A percentile compares a stretch with the other conserved stretches of the same genome.
Conservation (phyloP, 1,284 basidiomycete species). For the Apiotrichum mycotoxinovorans region DNA sequence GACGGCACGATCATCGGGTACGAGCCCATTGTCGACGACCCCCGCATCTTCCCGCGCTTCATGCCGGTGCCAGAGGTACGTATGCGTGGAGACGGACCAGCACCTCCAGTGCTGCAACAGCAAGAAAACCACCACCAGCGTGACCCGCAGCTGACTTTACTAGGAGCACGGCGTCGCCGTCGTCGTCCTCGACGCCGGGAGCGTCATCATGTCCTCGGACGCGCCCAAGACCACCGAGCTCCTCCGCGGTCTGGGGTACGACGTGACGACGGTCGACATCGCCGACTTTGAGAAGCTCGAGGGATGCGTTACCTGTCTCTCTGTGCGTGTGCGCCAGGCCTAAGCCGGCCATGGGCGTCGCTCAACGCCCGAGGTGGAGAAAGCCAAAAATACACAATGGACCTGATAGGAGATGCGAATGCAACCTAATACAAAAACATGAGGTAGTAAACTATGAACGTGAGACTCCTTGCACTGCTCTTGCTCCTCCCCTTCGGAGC, state of each 20-base stretch:
- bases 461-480: no score
- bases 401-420: no score
- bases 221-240: constrained; percentile 5
- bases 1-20: constrained; percentile 14
- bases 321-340: constrained; percentile 1
- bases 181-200: neutral
- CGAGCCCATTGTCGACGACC: constrained; percentile 11
- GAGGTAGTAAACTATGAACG: no score
- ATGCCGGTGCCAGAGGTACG: constrained; percentile 3
- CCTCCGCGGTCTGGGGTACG: constrained; percentile 2
- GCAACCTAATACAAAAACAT: no score
- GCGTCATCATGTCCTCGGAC: neutral
- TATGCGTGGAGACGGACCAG: neutral
- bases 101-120: no score
- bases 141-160: no score
- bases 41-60: constrained; percentile 8
- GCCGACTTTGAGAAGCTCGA: constrained; percentile 12
- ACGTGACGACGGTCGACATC: constrained; percentile 9
- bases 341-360: neutral
- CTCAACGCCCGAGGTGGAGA: no score
- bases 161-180: neutral
- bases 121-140: no score
- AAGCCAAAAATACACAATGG: no score
- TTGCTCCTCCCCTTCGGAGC: no score
- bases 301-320: constrained; percentile 12